Conservation (phyloP, 768 basidiomycete genomes). For the Lanmaoa pseudosensibilis region DNA sequence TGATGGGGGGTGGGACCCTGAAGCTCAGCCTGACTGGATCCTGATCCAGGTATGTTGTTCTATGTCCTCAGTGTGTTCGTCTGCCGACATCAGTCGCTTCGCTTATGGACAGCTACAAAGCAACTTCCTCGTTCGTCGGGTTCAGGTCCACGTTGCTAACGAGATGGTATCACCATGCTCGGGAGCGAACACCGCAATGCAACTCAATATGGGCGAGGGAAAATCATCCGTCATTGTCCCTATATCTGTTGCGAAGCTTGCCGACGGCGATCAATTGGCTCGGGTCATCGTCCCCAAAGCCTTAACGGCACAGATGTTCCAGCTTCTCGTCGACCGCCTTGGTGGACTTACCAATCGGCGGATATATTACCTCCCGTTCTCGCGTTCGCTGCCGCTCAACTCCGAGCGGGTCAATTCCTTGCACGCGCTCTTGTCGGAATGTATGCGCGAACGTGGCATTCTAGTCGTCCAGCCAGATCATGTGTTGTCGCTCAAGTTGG, state of each 20-base stretch:
- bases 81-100: neutral
- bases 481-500: slow-evolving; percentile 47
- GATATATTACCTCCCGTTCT: slow-evolving; percentile 49
- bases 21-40: too few species aligned
- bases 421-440: slow-evolving; percentile 34
- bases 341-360: slow-evolving; percentile 44
- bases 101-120: slow-evolving; percentile 38
- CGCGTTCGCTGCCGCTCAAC: slow-evolving; percentile 34
- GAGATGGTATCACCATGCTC: slow-evolving; percentile 46
- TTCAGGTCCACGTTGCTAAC: slow-evolving; percentile 40
- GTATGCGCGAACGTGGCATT: slow-evolving; percentile 38
- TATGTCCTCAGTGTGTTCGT: neutral
- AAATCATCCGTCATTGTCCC: slow-evolving; percentile 50
- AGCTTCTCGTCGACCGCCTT: slow-evolving; percentile 41
- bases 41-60: neutral
- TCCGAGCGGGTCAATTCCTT: slow-evolving; percentile 21
- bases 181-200: slow-evolving; percentile 38
- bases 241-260: slow-evolving; percentile 39
- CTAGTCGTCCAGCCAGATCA: slow-evolving; percentile 52
- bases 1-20: too few species aligned
- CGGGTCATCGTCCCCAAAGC: slow-evolving; percentile 51
- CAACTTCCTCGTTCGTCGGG: slow-evolving; percentile 40
- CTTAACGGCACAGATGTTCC: slow-evolving; percentile 46
- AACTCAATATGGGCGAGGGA: slow-evolving; percentile 59
- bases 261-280: slow-evolving; percentile 41